Evolutionary conservation across 352 stramenopile genomes (phyloP).

Genomic region (Globisporangium radiosum): DNA sequence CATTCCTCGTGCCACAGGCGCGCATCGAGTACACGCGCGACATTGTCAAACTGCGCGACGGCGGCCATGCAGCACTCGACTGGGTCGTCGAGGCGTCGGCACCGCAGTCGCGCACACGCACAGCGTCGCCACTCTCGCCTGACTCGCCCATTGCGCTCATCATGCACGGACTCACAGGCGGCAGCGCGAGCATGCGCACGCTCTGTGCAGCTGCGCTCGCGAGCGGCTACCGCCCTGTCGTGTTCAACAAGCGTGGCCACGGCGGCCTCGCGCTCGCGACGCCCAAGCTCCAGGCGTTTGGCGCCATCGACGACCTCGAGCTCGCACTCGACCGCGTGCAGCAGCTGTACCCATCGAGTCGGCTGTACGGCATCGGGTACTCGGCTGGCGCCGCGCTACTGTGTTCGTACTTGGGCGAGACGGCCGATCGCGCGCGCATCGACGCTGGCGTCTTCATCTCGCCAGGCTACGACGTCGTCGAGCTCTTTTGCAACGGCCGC

Average conservation of each 20-base stretch:
- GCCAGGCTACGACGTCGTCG: constrained; percentile 66
- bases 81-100: constrained; percentile 45
- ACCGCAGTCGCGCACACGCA: not conserved
- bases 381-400: constrained; percentile 66
- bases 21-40: constrained; percentile 52
- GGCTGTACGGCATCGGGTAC: constrained; percentile 64
- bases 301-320: constrained; percentile 51
- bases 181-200: constrained; percentile 52
- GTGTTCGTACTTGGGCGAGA: constrained; percentile 69
- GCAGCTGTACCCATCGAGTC: constrained; percentile 29
- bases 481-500: constrained; percentile 60
- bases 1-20: constrained; percentile 58
- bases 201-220: constrained; percentile 54
- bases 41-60: constrained; percentile 47
- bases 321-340: constrained; percentile 51
- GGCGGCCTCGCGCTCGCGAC: constrained; percentile 53
- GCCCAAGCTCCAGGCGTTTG: constrained; percentile 65
- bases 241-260: constrained; percentile 83
- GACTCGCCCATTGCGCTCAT: constrained; percentile 57
- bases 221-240: constrained; percentile 65
- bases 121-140: not conserved
- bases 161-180: constrained; percentile 64
- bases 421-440: constrained; percentile 39
- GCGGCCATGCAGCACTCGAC: constrained; percentile 60
- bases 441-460: constrained; percentile 62